Percentiles rank a stretch among this genome's conserved stretches.
Evolutionary conservation across 2,329 filamentous ascomycete genomes (phyloP).

Genomic region (Neoscytalidium dimidiatum): DNA sequence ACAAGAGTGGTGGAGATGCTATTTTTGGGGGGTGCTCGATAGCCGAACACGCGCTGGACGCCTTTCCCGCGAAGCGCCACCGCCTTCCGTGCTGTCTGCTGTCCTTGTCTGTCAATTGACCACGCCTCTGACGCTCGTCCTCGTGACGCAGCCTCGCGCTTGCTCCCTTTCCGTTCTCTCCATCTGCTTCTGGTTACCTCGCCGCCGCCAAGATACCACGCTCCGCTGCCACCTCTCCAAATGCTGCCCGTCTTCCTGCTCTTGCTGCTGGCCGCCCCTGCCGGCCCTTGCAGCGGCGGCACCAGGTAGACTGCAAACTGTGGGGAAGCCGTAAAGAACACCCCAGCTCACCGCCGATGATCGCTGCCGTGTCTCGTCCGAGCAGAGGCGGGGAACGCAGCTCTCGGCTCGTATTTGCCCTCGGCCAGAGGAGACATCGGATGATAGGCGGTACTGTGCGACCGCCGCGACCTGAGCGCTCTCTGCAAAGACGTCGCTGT

Average conservation of each 20-base stretch:
- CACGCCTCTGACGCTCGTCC: background rate
- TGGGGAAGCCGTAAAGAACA: conserved; percentile 5
- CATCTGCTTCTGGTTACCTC: background rate
- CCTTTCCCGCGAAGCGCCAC: background rate
- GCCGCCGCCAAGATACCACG: background rate
- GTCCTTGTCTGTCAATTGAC: background rate
- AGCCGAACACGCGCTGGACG: conserved; percentile 12
- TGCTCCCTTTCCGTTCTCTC: background rate
- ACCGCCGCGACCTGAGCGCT: background rate
- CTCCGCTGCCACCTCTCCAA: conserved; percentile 1
- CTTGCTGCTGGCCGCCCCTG: background rate
- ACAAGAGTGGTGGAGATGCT: background rate
- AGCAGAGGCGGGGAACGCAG: conserved; percentile 10
- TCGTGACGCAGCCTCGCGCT: background rate
- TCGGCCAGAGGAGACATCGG: background rate
- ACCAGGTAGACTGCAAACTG: conserved; percentile 1
- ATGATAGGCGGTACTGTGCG: conserved; percentile 6
- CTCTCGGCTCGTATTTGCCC: conserved; percentile 4
- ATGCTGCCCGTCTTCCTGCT: background rate
- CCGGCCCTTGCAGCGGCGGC: background rate
- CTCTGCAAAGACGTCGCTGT: background rate
- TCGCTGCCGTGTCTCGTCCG: background rate
- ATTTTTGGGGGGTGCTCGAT: conserved; percentile 4
- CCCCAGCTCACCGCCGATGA: conserved; percentile 14
- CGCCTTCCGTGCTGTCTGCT: background rate